These are phyloP conservation scores for Venustampulla echinocandica DNA, from an alignment of 495 filamentous ascomycete genomes.

Conservation along the genomic window DNA sequence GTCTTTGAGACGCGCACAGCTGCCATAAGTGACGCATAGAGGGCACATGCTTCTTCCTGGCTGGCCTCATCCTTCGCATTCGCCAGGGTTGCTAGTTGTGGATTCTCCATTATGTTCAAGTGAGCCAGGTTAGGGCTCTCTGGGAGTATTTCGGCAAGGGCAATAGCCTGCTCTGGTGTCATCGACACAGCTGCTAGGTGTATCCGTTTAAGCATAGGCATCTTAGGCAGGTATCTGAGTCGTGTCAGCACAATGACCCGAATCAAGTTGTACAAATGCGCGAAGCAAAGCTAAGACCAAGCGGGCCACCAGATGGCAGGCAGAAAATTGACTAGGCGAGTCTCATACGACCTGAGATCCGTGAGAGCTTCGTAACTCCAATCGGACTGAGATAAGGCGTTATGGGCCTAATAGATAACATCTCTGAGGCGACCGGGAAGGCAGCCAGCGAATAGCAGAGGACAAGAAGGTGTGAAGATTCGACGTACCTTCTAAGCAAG, in stretches of 20 bases:
- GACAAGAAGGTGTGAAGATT: too few species aligned
- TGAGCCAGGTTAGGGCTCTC: slow-evolving; percentile 78
- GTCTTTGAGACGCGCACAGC: slow-evolving; percentile 76
- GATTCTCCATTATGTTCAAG: slow-evolving; percentile 81
- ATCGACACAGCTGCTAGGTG: slow-evolving; percentile 85
- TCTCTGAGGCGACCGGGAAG: too few species aligned
- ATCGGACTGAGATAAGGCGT: not conserved
- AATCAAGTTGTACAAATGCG: slow-evolving; percentile 1
- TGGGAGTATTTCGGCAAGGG: slow-evolving; percentile 79
- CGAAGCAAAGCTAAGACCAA: not conserved
- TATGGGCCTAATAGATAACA: too few species aligned
- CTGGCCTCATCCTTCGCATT: slow-evolving; percentile 57
- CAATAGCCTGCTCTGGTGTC: slow-evolving; percentile 77
- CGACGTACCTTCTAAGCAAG: slow-evolving; percentile 60
- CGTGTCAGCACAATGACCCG: slow-evolving; percentile 14
- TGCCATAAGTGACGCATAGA: slow-evolving; percentile 86
- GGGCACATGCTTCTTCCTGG: slow-evolving; percentile 87
- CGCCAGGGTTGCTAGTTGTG: slow-evolving; percentile 56
- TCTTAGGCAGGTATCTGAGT: slow-evolving; percentile 64
- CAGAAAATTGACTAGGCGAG: too few species aligned
- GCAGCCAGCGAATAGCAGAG: too few species aligned
- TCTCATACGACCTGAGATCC: too few species aligned
- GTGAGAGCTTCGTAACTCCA: not conserved
- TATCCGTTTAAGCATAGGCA: slow-evolving; percentile 72
- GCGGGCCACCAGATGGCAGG: too few species aligned